Evolutionary conservation across 371 early-diverging fungal genomes (phyloP).

Genomic region (Coemansia sp.): DNA sequence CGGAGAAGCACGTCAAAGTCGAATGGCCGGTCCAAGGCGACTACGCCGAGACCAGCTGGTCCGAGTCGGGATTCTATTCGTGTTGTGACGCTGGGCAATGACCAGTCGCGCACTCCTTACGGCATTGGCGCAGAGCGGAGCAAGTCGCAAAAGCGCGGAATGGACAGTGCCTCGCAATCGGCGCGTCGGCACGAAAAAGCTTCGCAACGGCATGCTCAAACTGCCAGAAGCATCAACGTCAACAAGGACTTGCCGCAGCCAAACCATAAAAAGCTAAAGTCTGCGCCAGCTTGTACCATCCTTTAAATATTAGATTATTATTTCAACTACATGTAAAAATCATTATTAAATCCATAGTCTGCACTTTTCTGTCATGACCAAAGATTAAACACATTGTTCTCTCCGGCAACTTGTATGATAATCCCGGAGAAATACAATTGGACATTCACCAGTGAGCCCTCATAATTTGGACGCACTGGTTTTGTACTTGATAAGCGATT

Average conservation of each 20-base stretch:
- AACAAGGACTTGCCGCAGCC: constrained; percentile 33
- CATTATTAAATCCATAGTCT: too few relatives aligned
- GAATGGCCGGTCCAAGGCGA: neutral
- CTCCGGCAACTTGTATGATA: neutral
- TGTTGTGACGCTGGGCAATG: constrained; percentile 3
- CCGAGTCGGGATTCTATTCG: neutral
- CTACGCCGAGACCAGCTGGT: neutral
- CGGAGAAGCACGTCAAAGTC: constrained; percentile 9
- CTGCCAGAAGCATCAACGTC: constrained; percentile 2
- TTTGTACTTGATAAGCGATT: too few relatives aligned
- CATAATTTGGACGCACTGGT: too few relatives aligned
- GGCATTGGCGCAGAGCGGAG: neutral
- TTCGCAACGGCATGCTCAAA: neutral
- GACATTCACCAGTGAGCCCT: too few relatives aligned
- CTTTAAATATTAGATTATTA: constrained; percentile 5
- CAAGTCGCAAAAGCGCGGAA: neutral
- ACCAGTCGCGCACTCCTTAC: neutral
- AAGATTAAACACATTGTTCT: too few relatives aligned
- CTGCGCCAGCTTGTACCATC: constrained; percentile 22
- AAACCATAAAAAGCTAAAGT: neutral
- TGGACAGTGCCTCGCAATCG: neutral
- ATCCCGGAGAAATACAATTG: too few relatives aligned
- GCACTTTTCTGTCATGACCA: too few relatives aligned
- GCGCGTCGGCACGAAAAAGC: neutral
- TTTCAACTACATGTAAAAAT: neutral